Conservation (phyloP, 2,329 filamentous ascomycete genomes). For the Leptosphaerulina australis region DNA sequence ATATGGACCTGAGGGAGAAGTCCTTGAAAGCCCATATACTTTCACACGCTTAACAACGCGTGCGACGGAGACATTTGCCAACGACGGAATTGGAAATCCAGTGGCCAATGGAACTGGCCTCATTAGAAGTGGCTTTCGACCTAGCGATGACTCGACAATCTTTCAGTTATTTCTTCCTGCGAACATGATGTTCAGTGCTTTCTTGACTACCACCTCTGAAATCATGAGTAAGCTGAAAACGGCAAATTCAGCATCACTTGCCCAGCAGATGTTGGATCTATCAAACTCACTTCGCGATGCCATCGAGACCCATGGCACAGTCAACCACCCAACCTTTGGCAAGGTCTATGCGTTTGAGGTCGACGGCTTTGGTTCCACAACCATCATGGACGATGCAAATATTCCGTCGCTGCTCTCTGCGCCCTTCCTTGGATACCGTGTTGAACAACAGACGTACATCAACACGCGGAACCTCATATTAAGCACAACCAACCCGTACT, state of each 20-base stretch:
- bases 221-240: conserved; percentile 60
- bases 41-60: conserved; percentile 53
- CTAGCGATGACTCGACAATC: conserved; percentile 58
- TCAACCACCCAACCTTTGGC: conserved; percentile 46
- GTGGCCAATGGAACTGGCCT: conserved; percentile 57
- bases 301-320: conserved; percentile 54
- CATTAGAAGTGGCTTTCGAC: conserved; percentile 57
- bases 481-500: conserved; percentile 56
- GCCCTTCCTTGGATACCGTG: conserved; percentile 66
- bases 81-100: conserved; percentile 60
- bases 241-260: conserved; percentile 56
- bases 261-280: conserved; percentile 62
- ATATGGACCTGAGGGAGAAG: conserved; percentile 54
- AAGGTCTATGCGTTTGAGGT: conserved; percentile 57
- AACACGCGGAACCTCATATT: conserved; percentile 56
- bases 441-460: conserved; percentile 52
- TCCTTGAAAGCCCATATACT: conserved; percentile 53
- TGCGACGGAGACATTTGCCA: conserved; percentile 58
- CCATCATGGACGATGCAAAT: conserved; percentile 75
- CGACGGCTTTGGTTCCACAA: conserved; percentile 55
- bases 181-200: conserved; percentile 75
- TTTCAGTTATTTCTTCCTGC: conserved; percentile 57
- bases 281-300: conserved; percentile 53
- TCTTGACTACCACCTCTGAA: conserved; percentile 59
- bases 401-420: conserved; percentile 70